A percentile compares a stretch with the other conserved stretches of the same genome.
phyloP scores from a whole-genome alignment of 495 filamentous ascomycete species.

The Achaetomiella virescens region DNA sequence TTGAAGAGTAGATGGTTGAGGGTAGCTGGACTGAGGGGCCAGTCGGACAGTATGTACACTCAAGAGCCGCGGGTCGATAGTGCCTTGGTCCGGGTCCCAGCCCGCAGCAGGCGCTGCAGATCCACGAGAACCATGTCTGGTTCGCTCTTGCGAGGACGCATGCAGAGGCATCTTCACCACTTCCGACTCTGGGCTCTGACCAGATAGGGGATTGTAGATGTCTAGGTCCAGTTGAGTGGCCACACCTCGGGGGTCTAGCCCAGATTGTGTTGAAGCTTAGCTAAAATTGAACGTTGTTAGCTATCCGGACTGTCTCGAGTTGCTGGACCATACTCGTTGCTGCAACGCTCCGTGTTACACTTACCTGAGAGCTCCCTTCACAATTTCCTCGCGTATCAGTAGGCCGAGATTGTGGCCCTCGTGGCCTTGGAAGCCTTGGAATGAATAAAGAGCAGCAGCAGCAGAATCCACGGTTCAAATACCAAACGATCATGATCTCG shows the following conservation, averaged over 20 bases:
- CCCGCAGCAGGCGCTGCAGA: neutral
- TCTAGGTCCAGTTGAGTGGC: neutral
- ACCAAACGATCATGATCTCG: neutral
- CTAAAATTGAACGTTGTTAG: neutral
- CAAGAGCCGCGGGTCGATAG: conserved; percentile 10
- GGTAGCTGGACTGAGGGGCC: neutral
- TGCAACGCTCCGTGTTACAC: neutral
- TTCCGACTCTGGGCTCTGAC: neutral
- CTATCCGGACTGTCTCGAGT: neutral
- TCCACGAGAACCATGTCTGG: neutral
- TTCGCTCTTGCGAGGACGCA: neutral
- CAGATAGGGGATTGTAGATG: too few species aligned
- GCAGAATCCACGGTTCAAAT: neutral
- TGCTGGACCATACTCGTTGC: too few species aligned
- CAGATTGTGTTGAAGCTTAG: neutral
- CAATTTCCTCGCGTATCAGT: too few species aligned
- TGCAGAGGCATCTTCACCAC: conserved; percentile 7
- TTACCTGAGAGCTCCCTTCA: neutral
- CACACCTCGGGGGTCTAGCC: neutral
- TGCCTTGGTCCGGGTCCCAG: conserved; percentile 6
- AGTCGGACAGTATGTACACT: neutral
- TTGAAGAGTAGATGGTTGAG: too few species aligned
- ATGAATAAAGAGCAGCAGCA: neutral
- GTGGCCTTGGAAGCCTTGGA: neutral
- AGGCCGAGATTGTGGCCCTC: neutral